phyloP scores from a whole-genome alignment of 331 rosid genomes.

The Cydonia oblonga region DNA sequence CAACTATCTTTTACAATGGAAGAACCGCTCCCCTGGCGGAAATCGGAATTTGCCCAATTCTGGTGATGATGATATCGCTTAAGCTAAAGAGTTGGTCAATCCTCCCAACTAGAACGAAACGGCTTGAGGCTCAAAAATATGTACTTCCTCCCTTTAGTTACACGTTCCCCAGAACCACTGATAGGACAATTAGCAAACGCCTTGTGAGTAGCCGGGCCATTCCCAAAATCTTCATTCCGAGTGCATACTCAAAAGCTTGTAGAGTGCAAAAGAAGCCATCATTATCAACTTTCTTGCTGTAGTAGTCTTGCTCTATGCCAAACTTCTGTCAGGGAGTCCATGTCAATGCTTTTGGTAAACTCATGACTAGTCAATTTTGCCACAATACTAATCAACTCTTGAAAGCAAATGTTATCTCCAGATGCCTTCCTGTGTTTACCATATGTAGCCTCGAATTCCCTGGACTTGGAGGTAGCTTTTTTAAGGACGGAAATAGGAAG shows the following conservation, averaged over 20 bases:
- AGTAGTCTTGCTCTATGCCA: conserved; percentile 52
- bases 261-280: too few relatives aligned
- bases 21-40: too few relatives aligned
- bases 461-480: conserved; percentile 71
- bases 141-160: background rate
- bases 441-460: conserved; percentile 65
- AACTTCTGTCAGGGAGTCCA: conserved; percentile 38
- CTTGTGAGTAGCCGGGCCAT: background rate
- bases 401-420: conserved; percentile 26
- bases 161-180: background rate
- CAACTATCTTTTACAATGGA: background rate
- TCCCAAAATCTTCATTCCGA: background rate
- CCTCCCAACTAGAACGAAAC: background rate
- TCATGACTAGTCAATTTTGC: conserved; percentile 28
- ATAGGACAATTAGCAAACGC: background rate
- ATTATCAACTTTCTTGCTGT: conserved; percentile 25
- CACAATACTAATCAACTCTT: conserved; percentile 24
- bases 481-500: conserved; percentile 62
- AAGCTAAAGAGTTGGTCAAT: background rate
- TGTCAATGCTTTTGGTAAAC: conserved; percentile 10
- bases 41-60: background rate
- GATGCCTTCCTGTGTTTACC: conserved; percentile 39
- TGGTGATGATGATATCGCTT: background rate
- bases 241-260: too few relatives aligned
- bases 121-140: background rate